Evolutionary conservation across 805 yeast species (phyloP), one percentile per base, ranked within the genome.

Genomic region (Yueomyces sp.): DNA sequence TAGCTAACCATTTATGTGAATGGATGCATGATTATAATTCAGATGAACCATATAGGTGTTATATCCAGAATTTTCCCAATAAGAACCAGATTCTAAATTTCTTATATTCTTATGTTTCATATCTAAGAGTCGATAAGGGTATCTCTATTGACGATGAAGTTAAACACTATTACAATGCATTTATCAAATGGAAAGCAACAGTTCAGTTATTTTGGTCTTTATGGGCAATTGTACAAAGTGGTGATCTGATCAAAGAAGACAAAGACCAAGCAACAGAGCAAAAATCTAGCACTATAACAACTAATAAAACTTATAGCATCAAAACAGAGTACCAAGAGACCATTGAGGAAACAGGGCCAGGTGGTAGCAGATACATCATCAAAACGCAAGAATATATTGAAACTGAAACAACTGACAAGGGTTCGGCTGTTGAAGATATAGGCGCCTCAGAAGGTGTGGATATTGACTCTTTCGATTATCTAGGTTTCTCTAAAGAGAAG

Each of bases 21-120:
- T 90, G 98, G 98, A 92, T 88, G 96, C 74, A 85, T 41, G 86
- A 92, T 65, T 92, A 90, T 59, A 85, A 81, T 55, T 54, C 58
- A 40, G 31, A 49, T 2, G 75, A 77, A 51, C 74, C 79, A 1
- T 66, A 69, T 26, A 63, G 69, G 12, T 60, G 69, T 36, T 55
- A 56, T 42, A 68, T 76, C 1, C 64, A 70, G 9, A 63, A 66
- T 36, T 92, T 73, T 62, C 98, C 98, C 7, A 66, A 68, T 11
- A 66, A 68, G 47, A 76, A 77, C 39, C 81, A 87, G 57, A 79
- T 82, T 54, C 57, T 80, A 49, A 80, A 81, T 54, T 72, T 87
- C 51, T 62, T 90, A 43, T 76, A 76, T 49, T 76, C 90, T n/a
- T 92, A 92, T 54, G 79, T 84, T 38, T 80, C 81, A 41, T 79